Conservation (phyloP, 306 rosid genomes). For the Malus domestica region DNA sequence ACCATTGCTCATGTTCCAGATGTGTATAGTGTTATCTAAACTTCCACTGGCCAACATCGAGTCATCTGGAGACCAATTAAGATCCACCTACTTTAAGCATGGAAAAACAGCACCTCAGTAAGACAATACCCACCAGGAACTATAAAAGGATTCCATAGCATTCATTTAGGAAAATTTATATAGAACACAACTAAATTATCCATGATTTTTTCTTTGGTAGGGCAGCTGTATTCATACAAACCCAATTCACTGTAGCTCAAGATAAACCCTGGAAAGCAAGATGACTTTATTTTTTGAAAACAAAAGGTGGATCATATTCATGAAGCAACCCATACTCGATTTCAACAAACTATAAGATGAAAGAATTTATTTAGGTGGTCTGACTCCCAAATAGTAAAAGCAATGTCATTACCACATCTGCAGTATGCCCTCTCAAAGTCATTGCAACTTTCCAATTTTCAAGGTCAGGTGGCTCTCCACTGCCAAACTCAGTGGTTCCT, state of each 20-base stretch:
- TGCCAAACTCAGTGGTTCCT: slow-evolving; percentile 95
- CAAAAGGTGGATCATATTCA: background rate
- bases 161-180: background rate
- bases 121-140: slow-evolving; percentile 31
- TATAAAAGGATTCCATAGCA: background rate
- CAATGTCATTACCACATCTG: slow-evolving; percentile 91
- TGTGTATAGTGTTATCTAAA: slow-evolving; percentile 87
- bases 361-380: background rate
- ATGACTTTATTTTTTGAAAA: background rate
- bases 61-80: slow-evolving; percentile 99
- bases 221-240: background rate
- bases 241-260: background rate
- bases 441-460: slow-evolving; percentile 95
- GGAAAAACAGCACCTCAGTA: slow-evolving; percentile 50
- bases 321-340: background rate
- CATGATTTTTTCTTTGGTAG: background rate
- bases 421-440: slow-evolving; percentile 98
- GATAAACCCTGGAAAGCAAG: slow-evolving; percentile 7
- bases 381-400: slow-evolving; percentile 16
- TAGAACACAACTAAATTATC: background rate
- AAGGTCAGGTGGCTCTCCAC: slow-evolving; percentile 97
- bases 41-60: slow-evolving; percentile 91
- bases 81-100: slow-evolving; percentile 99
- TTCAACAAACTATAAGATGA: background rate
- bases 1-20: slow-evolving; percentile 94